Percentiles rank a stretch among this genome's conserved stretches.
Conservation (phyloP, 495 filamentous ascomycete species). For the Amniculicola lignicola region DNA sequence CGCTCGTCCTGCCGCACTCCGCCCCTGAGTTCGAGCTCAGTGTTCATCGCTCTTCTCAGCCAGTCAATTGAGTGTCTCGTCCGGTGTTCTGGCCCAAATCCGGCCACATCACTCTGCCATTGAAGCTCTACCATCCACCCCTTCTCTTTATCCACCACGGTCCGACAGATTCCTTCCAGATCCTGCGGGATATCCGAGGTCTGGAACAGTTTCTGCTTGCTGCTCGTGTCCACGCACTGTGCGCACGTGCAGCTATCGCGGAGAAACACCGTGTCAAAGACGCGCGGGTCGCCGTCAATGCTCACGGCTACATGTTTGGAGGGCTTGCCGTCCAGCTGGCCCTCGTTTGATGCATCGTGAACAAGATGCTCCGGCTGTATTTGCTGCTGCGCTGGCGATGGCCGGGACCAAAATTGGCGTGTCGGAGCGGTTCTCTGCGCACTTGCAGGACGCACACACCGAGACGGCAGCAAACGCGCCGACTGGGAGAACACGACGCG, state of each 20-base stretch:
- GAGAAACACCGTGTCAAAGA: slow-evolving; percentile 52
- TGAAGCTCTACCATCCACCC: slow-evolving; percentile 51
- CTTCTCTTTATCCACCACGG: slow-evolving; percentile 29
- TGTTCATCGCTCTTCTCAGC: slow-evolving; percentile 26
- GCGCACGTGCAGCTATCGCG: slow-evolving; percentile 75
- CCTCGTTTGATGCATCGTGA: slow-evolving; percentile 28
- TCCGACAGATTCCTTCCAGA: slow-evolving; percentile 41
- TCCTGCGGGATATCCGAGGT: slow-evolving; percentile 64
- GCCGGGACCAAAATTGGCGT: slow-evolving; percentile 8
- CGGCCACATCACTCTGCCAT: slow-evolving; percentile 61
- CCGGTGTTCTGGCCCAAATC: slow-evolving; percentile 47
- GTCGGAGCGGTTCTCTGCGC: background rate
- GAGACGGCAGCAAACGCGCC: background rate
- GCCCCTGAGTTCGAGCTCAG: slow-evolving; percentile 21
- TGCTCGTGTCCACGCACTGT: slow-evolving; percentile 69
- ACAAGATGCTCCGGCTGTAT: slow-evolving; percentile 23
- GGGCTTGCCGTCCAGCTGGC: slow-evolving; percentile 30
- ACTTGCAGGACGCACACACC: background rate
- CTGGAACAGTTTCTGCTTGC: slow-evolving; percentile 78
- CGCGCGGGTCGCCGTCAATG: slow-evolving; percentile 28
- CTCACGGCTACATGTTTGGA: slow-evolving; percentile 27
- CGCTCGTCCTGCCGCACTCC: slow-evolving; percentile 30
- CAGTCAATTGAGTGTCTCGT: slow-evolving; percentile 41
- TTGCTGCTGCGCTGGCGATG: background rate
- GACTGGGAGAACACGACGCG: background rate